Evolutionary conservation across 768 basidiomycete genomes (phyloP).

Genomic region (Lactarius hengduanensis): DNA sequence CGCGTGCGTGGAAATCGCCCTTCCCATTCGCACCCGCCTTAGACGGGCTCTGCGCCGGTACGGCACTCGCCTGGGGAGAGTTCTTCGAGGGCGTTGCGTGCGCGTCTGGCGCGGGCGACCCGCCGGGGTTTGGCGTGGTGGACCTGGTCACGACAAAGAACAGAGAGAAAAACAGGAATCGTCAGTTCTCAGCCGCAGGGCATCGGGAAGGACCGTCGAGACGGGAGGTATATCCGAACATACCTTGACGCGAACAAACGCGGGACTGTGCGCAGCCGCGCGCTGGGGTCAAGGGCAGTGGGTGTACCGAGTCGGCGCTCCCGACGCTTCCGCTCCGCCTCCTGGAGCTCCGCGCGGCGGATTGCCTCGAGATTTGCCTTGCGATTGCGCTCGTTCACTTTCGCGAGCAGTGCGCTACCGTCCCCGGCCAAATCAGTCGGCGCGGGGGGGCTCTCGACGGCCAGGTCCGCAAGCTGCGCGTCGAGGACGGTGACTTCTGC

Average conservation of each 20-base stretch:
- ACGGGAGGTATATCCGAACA: neutral
- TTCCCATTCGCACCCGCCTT: slow-evolving; percentile 36
- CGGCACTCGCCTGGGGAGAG: slow-evolving; percentile 32
- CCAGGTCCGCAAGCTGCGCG: slow-evolving; percentile 57
- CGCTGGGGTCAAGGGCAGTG: slow-evolving; percentile 52
- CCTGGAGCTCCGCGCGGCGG: slow-evolving; percentile 68
- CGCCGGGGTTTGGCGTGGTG: slow-evolving; percentile 41
- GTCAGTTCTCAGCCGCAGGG: neutral
- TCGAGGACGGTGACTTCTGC: slow-evolving; percentile 63
- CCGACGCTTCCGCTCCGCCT: slow-evolving; percentile 65
- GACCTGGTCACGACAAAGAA: slow-evolving; percentile 36
- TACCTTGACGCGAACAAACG: slow-evolving; percentile 67
- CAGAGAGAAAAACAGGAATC: slow-evolving; percentile 5
- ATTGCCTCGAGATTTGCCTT: slow-evolving; percentile 80
- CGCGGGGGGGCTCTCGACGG: slow-evolving; percentile 26
- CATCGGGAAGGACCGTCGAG: neutral
- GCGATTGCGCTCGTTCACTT: slow-evolving; percentile 88
- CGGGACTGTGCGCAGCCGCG: slow-evolving; percentile 63
- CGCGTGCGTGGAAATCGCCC: slow-evolving; percentile 51
- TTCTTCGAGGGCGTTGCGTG: slow-evolving; percentile 36
- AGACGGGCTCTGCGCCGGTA: slow-evolving; percentile 33
- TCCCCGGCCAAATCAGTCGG: slow-evolving; percentile 28
- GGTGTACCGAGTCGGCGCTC: slow-evolving; percentile 61
- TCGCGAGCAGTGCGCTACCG: slow-evolving; percentile 51
- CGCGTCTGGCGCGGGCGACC: slow-evolving; percentile 31